These are phyloP conservation scores for Populus davidiana DNA, from an alignment of 345 rosid genomes.

Conservation along the genomic window DNA sequence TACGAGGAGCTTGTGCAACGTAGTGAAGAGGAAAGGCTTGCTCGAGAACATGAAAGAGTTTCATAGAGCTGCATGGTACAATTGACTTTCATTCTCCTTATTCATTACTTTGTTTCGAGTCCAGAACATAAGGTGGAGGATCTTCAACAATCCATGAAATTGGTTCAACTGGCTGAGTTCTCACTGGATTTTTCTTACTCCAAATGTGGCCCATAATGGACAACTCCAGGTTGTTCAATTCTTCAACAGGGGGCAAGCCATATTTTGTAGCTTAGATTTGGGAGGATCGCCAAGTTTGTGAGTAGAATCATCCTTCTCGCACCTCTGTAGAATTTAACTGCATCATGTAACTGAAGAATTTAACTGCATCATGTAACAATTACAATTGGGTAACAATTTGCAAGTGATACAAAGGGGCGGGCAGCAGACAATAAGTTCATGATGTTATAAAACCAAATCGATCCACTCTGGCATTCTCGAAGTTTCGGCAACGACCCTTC, in stretches of 20 bases:
- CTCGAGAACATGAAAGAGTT: slow-evolving; percentile 38
- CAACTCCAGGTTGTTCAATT: background rate
- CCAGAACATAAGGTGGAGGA: slow-evolving; percentile 10
- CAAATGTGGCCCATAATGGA: background rate
- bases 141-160: background rate
- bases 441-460: background rate
- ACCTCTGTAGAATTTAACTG: background rate
- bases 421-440: background rate
- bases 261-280: background rate
- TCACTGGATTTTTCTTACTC: background rate
- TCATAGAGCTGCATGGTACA: slow-evolving; percentile 27
- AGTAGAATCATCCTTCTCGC: background rate
- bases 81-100: background rate
- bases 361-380: background rate
- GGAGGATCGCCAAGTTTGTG: background rate
- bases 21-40: slow-evolving; percentile 55
- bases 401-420: background rate
- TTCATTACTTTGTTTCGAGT: background rate
- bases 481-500: background rate
- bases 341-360: background rate
- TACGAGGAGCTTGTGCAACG: slow-evolving; percentile 83
- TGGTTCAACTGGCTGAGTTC: background rate
- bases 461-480: background rate
- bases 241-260: background rate
- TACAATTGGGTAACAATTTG: background rate